Percentiles rank a stretch among this genome's conserved stretches.
Evolutionary conservation across 2,329 filamentous ascomycete species (phyloP).

Genomic region (Monilinia fructigena): DNA sequence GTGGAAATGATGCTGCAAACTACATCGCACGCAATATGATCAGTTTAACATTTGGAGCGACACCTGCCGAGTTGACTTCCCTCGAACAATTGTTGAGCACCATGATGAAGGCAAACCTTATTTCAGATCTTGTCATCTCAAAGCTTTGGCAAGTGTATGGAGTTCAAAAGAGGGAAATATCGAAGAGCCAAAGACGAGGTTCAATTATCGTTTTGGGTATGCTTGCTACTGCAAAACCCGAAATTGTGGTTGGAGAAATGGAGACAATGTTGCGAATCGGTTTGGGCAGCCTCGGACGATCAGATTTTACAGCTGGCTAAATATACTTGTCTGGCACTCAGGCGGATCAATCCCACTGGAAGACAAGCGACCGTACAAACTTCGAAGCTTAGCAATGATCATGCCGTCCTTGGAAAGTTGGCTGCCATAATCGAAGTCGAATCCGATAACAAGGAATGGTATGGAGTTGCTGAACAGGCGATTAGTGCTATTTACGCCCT

Average conservation of each 20-base stretch:
- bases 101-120: constrained; percentile 93
- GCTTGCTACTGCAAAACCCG: constrained; percentile 87
- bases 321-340: constrained; percentile 90
- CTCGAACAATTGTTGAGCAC: constrained; percentile 91
- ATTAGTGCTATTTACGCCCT: constrained; percentile 93
- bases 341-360: constrained; percentile 82
- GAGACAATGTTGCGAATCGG: constrained; percentile 91
- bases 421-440: constrained; percentile 82
- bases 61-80: constrained; percentile 90
- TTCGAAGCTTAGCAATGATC: constrained; percentile 84
- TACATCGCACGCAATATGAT: constrained; percentile 99
- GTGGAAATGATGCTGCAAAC: constrained; percentile 84
- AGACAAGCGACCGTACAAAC: constrained; percentile 68
- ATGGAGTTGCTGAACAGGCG: constrained; percentile 91
- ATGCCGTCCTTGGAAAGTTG: constrained; percentile 78
- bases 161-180: constrained; percentile 89
- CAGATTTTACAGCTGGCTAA: constrained; percentile 85
- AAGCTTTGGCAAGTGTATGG: constrained; percentile 99
- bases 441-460: constrained; percentile 93
- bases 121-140: constrained; percentile 79
- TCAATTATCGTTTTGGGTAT: constrained; percentile 96
- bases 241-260: constrained; percentile 92
- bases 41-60: constrained; percentile 92
- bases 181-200: constrained; percentile 82
- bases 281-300: constrained; percentile 74